These are phyloP conservation scores for Exophiala aquamarina DNA, from an alignment of 2,329 filamentous ascomycete genomes.

Conservation along the genomic window DNA sequence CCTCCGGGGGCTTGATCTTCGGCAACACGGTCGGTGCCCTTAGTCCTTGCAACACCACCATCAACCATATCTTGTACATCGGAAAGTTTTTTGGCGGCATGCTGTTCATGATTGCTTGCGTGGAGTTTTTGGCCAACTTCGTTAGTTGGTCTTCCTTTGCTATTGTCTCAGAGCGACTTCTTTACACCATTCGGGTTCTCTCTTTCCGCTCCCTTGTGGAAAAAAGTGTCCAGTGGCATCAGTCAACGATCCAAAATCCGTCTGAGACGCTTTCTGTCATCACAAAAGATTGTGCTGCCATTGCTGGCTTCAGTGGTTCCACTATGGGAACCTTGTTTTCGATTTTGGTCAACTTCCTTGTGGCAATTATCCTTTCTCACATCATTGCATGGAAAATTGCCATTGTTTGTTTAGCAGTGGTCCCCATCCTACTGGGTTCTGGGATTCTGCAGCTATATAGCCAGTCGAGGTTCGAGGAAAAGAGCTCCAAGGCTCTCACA, in stretches of 20 bases:
- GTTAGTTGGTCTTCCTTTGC: constrained; percentile 49
- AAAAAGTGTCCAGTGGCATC: constrained; percentile 59
- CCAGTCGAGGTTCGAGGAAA: constrained; percentile 59
- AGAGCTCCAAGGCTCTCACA: constrained; percentile 52
- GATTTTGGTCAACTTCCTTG: constrained; percentile 62
- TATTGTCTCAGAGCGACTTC: constrained; percentile 18
- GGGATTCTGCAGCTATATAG: constrained; percentile 66
- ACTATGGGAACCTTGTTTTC: constrained; percentile 23
- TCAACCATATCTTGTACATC: constrained; percentile 46
- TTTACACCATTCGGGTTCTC: constrained; percentile 20
- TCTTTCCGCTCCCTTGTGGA: constrained; percentile 24
- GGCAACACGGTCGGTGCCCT: constrained; percentile 60
- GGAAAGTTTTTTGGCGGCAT: constrained; percentile 58
- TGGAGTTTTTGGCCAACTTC: constrained; percentile 63
- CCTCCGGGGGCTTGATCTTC: constrained; percentile 59
- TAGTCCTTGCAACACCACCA: constrained; percentile 51
- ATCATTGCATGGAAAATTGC: constrained; percentile 75
- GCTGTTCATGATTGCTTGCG: constrained; percentile 60
- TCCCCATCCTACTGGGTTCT: constrained; percentile 67
- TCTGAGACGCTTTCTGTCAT: constrained; percentile 65
- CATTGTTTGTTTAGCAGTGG: constrained; percentile 66
- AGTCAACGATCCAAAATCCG: constrained; percentile 63
- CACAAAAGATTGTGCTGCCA: constrained; percentile 65
- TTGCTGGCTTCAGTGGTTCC: constrained; percentile 59
- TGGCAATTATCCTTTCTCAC: constrained; percentile 67